Evolutionary conservation across 2,329 filamentous ascomycete genomes (phyloP).

Genomic region (Calonectria hawksworthii): DNA sequence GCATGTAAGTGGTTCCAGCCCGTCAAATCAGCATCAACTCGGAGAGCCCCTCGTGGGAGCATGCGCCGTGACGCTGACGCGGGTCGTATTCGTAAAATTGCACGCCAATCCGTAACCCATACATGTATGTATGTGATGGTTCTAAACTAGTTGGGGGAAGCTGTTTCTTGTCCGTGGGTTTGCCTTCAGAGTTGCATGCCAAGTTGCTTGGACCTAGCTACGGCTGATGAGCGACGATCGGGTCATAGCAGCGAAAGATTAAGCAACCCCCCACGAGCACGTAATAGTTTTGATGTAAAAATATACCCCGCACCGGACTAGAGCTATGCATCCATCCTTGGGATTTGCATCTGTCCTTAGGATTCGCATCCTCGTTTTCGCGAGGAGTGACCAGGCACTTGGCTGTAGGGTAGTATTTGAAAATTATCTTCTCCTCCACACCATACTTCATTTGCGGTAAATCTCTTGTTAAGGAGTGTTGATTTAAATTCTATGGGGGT

Average conservation of each 20-base stretch:
- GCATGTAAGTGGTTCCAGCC: neutral
- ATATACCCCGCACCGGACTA: neutral
- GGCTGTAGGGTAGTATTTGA: too few species aligned
- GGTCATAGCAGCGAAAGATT: neutral
- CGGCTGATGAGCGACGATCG: neutral
- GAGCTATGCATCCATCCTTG: neutral
- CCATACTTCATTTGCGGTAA: too few species aligned
- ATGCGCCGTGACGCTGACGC: neutral
- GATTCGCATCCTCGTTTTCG: neutral
- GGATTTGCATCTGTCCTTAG: neutral
- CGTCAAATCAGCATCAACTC: neutral
- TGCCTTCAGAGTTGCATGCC: neutral
- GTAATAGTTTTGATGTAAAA: neutral
- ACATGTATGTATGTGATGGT: neutral
- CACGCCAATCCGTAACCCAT: neutral
- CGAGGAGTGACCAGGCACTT: too few species aligned
- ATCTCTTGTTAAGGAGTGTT: too few species aligned
- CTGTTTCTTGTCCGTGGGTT: neutral
- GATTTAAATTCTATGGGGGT: too few species aligned
- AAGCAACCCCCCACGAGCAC: neutral
- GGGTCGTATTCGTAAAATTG: neutral
- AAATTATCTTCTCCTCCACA: too few species aligned
- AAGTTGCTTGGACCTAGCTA: neutral
- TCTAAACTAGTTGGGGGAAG: neutral
- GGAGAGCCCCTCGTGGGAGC: neutral